Evolutionary conservation across 352 stramenopile genomes (phyloP), one percentile per base, ranked within the genome.

Genomic region (Phytophthora parvispora): DNA sequence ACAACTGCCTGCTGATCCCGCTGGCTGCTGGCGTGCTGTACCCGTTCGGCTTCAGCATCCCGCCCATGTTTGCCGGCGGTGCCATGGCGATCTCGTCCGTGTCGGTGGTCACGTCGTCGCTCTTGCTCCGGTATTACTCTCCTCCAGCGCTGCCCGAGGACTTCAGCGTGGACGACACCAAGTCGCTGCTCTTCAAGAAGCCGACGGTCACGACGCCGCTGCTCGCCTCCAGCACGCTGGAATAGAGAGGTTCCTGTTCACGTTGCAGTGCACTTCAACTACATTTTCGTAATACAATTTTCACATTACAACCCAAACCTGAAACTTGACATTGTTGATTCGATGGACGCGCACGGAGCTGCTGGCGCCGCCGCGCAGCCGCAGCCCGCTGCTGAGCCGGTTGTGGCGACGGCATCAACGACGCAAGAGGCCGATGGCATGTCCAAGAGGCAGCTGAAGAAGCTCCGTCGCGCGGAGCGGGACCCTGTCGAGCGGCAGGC

Each of bases 1-100:
- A 99, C 91, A 99, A 99, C 78, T 88, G 92, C 18, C 74, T 99
- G 60, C 84, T 97, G 34, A 98, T 99, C 28, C 98, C 98, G 3
- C 60, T 99, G 12, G 97, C 98, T 15, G 98, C 97, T 1, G 98
- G 98, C 54, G 86, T 99, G 48, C 87, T 99, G 15, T 99, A 98
- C 77, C 97, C 98, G 10, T 94, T 96, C 34, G 91, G 97, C 45
- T 89, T 97, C 52, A 87, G 84, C 59, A 97, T 99, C 36, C 98
- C 98, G 54, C 98, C 98, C 32, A 98, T 98, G 82, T 94, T 99
- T 62, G 97, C 97, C 27, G 97, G 97, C 31, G 89, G 96, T 4
- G 96, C 97, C 67, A 99, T 99, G 97, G 97, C 97, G 61, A 93
- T 99, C 51, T 98, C 91, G 38, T 99, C 94, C 22, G 93, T 99